Evolutionary conservation across 805 yeast species (phyloP), one percentile per base, ranked within the genome.

Genomic region (Middelhovenomyces tepae): DNA sequence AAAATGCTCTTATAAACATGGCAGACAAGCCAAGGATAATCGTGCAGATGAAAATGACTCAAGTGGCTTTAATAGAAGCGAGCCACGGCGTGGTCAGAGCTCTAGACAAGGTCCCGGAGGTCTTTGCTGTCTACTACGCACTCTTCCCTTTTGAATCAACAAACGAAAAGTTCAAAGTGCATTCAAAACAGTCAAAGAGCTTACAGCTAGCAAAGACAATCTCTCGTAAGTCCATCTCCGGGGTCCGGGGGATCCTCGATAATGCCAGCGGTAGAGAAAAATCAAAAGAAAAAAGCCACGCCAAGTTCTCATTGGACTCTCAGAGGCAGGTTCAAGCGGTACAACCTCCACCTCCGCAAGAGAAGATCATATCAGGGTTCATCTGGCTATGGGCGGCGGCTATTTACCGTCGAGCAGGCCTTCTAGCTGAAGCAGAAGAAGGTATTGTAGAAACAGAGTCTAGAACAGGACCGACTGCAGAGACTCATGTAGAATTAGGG

Each of bases 321-420:
- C 15, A 9, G 10, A 21, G 23, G n/a, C 23, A 21, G 39, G 43
- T 16, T 19, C 37, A 25, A 37, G 29, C 6, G 27, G 32, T 27
- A 44, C 14, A 8, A 11, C 23, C 26, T 13, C 35, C 8, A 23
- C 40, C 28, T 7, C 35, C 40, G 22, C 32, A 35, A n/a, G 39
- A 42, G 17, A 32, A 32, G 1, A 40, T 42, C 10, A 72, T 65
- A 27, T 56, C 60, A 28, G 52, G 45, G 16, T 47, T 19, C 17
- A 18, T 9, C 73, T 86, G 95, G 95, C 52, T 86, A 31, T 73
- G 85, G 71, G 67, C 83, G 0, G 67, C 85, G 1, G 66, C 68
- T 22, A 57, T 84, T 17, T 85, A 83, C 50, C 59, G 70, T 45
- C 69, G 71, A 38, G 65, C 70, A 4, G 75, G 71, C 1, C 53